Base-by-base conservation (phyloP, 2,329 filamentous ascomycete species). In the Fusarium bactridioides region DNA sequence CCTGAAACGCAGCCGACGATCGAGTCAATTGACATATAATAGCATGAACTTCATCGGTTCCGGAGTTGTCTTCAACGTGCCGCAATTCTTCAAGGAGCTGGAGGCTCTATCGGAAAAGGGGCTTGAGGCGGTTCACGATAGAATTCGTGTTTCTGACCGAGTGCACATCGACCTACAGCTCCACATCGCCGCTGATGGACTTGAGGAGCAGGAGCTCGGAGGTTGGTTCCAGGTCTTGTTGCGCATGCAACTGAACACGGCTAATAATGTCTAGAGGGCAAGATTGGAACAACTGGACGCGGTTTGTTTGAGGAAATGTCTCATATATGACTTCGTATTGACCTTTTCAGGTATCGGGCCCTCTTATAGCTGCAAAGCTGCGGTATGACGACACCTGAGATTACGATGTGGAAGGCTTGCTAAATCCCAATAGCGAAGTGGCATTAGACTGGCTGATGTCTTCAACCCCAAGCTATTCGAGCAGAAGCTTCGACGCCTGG, bases 21-120 rank as follows among this genome's bases (percentile, higher is more conserved):
- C 37, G 25, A 15, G 13, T 15, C 12, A 7, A 25, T 41, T 56
- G 21, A 56, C 53, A 56, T 11, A 19, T 44, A 12, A 23, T 21
- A 56, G 53, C 80, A 86, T 89, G 76, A 95, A 94, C 83, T 84
- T 95, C 64, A 92, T 95, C 79, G 93, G 92, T 67, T 91, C 90
- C 54, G 91, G 86, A 51, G 87, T 89, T 44, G 88, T 93, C 67
- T 90, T 93, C 73, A 88, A 93, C 80, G 86, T 92, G 68, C 79
- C 79, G 12, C 80, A 74, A 44, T 85, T 85, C 72, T 84, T 84
- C 76, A 78, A 75, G 38, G 84, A 86, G 75, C 79, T 85, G 23
- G 62, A 76, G 10, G 80, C 80, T 37, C 80, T 86, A 15, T 80
- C 84, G 43, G 77, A 77, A 25, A 72, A 84, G 76, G 81, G 80